Base-by-base conservation (phyloP, 1,284 basidiomycete species). In the Amanita bisporigera region DNA sequence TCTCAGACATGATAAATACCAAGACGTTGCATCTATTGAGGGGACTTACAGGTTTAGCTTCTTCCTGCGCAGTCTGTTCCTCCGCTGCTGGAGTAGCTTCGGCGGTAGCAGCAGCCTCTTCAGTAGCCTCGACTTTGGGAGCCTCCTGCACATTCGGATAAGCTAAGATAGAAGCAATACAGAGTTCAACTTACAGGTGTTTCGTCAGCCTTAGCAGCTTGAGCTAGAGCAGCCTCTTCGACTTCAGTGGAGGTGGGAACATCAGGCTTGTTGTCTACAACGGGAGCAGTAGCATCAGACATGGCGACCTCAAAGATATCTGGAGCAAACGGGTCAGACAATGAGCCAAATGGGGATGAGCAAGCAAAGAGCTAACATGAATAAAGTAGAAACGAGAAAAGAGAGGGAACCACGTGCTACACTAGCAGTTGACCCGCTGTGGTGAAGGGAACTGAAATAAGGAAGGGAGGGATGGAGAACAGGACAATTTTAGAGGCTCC, bases 231-330 rank as follows among this genome's bases (percentile, higher is more conserved):
- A 47, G 79, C 73, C 72, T 85, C 87, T 45, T 72, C 65, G 41
- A 74, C 79, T 63, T 80, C 76, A 33, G 75, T 78, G 69, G 83
- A 61, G 54, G 83, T 67, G 59, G 71, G 73, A 61, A 81, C 72
- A 79, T 89, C 88, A 67, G 80, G 78, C 80, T 86, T 86, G 64
- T 83, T 82, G 77, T 90, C 89, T 81, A 88, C 87, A 70, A 78
- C 76, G 79, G 81, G 76, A 68, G 76, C 80, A 74, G 78, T 79
- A 69, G 80, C 82, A 76, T 82, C 81, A 85, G 93, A 94, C 91
- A 94, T 94, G 82, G 84, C 83, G 85, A 81, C 80, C 82, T 81
- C 82, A 78, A 83, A 83, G 82, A 83, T 84, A 85, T 86, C 84
- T 87, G 76, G 7, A 70, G 67, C 54, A 63, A 65, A 73, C 69